These are phyloP conservation scores for Metschnikowia kofuensis DNA, from an alignment of 805 yeast genomes.

Conservation along the genomic window DNA sequence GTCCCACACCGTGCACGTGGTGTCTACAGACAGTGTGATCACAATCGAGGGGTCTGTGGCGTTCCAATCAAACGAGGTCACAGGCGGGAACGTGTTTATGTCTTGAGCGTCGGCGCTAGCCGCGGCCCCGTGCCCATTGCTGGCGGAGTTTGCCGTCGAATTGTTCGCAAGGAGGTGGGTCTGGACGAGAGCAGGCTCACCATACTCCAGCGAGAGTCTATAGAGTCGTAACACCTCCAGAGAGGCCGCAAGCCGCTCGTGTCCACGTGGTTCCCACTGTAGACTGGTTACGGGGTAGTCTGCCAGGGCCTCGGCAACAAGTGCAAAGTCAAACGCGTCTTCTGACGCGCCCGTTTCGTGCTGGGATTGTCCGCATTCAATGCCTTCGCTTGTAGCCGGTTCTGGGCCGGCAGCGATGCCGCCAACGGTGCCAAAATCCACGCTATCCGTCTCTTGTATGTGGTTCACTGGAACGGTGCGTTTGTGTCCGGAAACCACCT, in stretches of 20 bases:
- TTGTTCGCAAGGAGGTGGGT: conserved; percentile 41
- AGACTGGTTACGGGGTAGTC: conserved; percentile 70
- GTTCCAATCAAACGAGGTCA: conserved; percentile 95
- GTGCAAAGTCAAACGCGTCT: conserved; percentile 37
- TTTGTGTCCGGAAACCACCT: conserved; percentile 39
- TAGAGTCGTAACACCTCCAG: conserved; percentile 71
- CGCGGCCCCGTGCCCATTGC: conserved; percentile 8
- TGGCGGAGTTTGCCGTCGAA: conserved; percentile 36
- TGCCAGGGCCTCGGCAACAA: conserved; percentile 50
- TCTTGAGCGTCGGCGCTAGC: conserved; percentile 44
- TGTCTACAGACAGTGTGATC: conserved; percentile 87
- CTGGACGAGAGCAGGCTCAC: conserved; percentile 35
- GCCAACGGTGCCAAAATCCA: background rate
- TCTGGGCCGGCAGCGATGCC: background rate
- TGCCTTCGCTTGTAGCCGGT: too few relatives aligned
- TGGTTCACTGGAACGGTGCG: background rate
- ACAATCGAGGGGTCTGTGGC: conserved; percentile 61
- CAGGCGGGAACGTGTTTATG: conserved; percentile 67
- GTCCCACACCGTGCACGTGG: conserved; percentile 98
- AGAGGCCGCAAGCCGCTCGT: conserved; percentile 59
- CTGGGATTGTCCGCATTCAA: too few relatives aligned
- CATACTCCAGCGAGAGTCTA: conserved; percentile 46
- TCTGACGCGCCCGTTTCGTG: background rate
- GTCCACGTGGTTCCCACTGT: conserved; percentile 64
- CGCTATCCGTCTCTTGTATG: background rate